These are phyloP conservation scores for Ceratonia siliqua DNA, from an alignment of 306 rosid genomes.

Conservation along the genomic window DNA sequence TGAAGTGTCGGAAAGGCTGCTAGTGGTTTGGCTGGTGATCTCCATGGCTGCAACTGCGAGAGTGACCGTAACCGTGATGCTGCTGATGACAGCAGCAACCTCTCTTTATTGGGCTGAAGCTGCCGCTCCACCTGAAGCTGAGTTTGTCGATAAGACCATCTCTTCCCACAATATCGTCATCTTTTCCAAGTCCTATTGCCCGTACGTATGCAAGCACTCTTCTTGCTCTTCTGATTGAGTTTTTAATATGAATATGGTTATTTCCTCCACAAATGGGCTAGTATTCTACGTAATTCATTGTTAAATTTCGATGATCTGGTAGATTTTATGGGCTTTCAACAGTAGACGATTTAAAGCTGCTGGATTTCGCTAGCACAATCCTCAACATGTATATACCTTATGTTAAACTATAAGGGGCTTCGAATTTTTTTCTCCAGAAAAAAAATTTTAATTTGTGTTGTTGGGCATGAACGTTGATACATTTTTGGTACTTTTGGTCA, in stretches of 20 bases:
- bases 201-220: slow-evolving; percentile 43
- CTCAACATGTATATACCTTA: not conserved
- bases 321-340: not conserved
- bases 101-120: slow-evolving; percentile 35
- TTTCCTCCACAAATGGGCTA: not conserved
- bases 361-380: not conserved
- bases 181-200: slow-evolving; percentile 96
- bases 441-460: not conserved
- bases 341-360: not conserved
- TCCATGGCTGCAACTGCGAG: slow-evolving; percentile 38
- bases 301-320: slow-evolving; percentile 2
- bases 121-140: slow-evolving; percentile 48
- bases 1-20: no score
- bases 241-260: not conserved
- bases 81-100: slow-evolving; percentile 39
- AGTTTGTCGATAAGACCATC: slow-evolving; percentile 72
- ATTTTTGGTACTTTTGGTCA: not conserved
- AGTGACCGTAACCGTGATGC: slow-evolving; percentile 27
- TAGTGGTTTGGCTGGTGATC: not conserved
- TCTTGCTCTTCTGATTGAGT: not conserved
- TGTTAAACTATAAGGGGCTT: not conserved
- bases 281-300: not conserved
- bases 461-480: not conserved
- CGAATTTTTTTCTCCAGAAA: not conserved
- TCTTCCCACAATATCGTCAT: slow-evolving; percentile 75